phyloP scores from a whole-genome alignment of 441 rosid genomes.

The Theobroma grandiflorum region DNA sequence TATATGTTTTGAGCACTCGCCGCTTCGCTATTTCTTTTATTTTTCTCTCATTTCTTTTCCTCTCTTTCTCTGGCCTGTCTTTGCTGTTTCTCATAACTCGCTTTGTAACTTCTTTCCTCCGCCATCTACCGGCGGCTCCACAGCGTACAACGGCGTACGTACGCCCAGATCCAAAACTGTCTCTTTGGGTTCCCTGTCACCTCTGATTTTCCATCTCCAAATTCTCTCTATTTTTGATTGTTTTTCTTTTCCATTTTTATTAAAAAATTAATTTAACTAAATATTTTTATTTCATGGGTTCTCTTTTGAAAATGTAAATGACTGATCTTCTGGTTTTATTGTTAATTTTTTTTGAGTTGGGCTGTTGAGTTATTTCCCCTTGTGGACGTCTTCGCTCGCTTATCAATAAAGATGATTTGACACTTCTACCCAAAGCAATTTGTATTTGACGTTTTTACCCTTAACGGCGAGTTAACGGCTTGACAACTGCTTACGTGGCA shows the following conservation, averaged over 20 bases:
- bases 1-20: constrained; percentile 7
- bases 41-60: constrained; percentile 14
- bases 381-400: constrained; percentile 35
- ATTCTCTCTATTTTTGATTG: not conserved
- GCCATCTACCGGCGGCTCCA: constrained; percentile 16
- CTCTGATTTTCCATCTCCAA: constrained; percentile 12
- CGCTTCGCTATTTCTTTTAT: not conserved
- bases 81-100: not conserved
- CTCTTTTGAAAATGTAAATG: not conserved
- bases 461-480: constrained; percentile 9
- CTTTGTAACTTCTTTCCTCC: not conserved
- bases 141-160: constrained; percentile 5
- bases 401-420: constrained; percentile 26
- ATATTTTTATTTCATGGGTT: not conserved
- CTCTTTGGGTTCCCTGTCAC: constrained; percentile 7
- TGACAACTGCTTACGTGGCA: constrained; percentile 47
- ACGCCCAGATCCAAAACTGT: constrained; percentile 29
- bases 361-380: not conserved
- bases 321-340: not conserved
- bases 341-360: too few species aligned
- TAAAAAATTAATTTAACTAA: not conserved
- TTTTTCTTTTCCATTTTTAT: not conserved
- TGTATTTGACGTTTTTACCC: constrained; percentile 30
- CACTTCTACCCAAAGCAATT: constrained; percentile 31
- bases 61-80: not conserved